A percentile compares a stretch with the other conserved stretches of the same genome.
phyloP scores from a whole-genome alignment of 257 asterid species.

The Paraleonurus japonicus region DNA sequence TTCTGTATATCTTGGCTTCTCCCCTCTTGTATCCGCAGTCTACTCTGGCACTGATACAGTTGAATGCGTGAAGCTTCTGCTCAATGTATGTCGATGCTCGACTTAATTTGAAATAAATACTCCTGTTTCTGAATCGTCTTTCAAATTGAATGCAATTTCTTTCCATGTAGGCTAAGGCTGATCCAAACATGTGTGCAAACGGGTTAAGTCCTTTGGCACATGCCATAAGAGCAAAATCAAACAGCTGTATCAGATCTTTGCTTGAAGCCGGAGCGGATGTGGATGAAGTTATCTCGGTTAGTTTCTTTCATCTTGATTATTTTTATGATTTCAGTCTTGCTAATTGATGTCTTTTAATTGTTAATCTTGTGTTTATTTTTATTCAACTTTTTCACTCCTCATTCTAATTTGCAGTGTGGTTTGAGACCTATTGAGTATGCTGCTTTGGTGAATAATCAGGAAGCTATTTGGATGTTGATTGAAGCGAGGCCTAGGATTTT shows the following conservation, averaged over 20 bases:
- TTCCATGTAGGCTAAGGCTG: neutral
- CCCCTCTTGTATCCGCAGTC: neutral
- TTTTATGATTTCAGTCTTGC: too few relatives aligned
- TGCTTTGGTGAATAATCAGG: neutral
- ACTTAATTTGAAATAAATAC: too few relatives aligned
- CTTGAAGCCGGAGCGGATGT: constrained; percentile 25
- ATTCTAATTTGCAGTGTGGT: neutral
- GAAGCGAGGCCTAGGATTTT: constrained; percentile 19
- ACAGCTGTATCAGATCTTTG: constrained; percentile 2
- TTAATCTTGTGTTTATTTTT: neutral
- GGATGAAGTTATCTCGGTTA: neutral
- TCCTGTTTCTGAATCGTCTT: neutral
- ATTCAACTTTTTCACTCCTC: too few relatives aligned
- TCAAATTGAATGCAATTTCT: too few relatives aligned
- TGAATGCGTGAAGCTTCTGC: neutral
- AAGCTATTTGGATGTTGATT: constrained; percentile 14
- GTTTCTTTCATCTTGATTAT: neutral
- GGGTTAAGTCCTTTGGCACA: constrained; percentile 14
- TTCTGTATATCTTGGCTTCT: neutral
- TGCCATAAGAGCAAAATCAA: neutral
- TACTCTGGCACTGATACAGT: too few relatives aligned
- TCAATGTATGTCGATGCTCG: neutral
- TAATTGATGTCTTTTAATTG: neutral
- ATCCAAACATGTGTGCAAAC: neutral
- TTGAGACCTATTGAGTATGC: constrained; percentile 24